Conservation (phyloP, 495 filamentous ascomycete genomes). For the Trypethelium eluteriae region DNA sequence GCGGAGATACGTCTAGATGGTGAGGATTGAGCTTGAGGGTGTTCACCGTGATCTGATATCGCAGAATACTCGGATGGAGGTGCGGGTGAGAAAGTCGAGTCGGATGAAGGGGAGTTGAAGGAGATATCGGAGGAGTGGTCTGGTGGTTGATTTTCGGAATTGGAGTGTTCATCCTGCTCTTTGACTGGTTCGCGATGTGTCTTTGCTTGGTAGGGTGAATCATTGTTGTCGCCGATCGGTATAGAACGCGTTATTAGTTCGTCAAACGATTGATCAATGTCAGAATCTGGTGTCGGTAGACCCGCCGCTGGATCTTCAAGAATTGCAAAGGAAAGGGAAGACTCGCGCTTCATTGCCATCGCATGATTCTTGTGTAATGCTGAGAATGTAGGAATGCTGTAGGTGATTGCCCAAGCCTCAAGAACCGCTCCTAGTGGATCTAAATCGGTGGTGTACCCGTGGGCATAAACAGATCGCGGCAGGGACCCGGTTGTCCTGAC, state of each 20-base stretch:
- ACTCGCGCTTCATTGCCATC: neutral
- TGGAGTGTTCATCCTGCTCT: neutral
- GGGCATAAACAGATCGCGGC: neutral
- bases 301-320: neutral
- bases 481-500: neutral
- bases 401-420: neutral
- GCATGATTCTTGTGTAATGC: neutral
- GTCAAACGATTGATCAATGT: slow-evolving; percentile 9
- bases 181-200: neutral
- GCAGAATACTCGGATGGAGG: neutral
- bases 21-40: neutral
- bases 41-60: neutral
- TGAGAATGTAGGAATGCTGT: neutral
- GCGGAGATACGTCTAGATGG: neutral
- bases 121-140: neutral
- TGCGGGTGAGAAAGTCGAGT: neutral
- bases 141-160: neutral
- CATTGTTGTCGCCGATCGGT: neutral
- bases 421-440: neutral
- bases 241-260: neutral
- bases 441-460: neutral
- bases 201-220: neutral
- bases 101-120: neutral
- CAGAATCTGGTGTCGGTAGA: neutral
- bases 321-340: neutral